Base-by-base conservation (phyloP, 352 stramenopile species). In the Thalassiosira mediterranea region DNA sequence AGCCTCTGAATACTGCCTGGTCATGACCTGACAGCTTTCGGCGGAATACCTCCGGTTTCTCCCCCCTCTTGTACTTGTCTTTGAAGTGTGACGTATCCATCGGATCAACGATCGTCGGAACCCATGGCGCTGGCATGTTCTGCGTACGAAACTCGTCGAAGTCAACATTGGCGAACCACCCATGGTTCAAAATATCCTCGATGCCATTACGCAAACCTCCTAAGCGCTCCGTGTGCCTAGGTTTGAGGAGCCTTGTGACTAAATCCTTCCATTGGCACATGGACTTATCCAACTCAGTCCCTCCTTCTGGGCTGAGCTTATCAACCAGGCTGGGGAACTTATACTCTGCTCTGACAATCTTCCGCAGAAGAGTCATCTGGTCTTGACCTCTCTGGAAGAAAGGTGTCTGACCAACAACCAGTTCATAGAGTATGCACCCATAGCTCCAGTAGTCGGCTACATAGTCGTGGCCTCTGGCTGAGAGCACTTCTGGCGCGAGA, bases 291-390 rank as follows among this genome's bases (percentile, higher is more conserved):
- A 56, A 11, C n/a, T 17, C n/a, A n/a, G 11, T 56, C 8, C n/a
- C 8, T 15, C n/a, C 32, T 13, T 13, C 13, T 8, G 61, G 47
- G 48, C 32, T 29, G n/a, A 28, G 48, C 7, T 63, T 26, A n/a
- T 63, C 38, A 28, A 63, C 52, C 13, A 31, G 49, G 3, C 62
- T 64, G 47, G 92, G 90, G 28, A 96, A 93, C 40, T 91, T 69
- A 47, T 96, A 77, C 49, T 87, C 89, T 26, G 95, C 94, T 28
- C 90, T 91, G 51, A 95, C 86, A 63, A 98, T 97, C 58, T 95
- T 94, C 59, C 94, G 93, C 70, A 95, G 97, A 61, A 98, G 93
- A 61, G 92, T 84, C 76, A 97, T 89, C 74, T 98, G 91, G 73
- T 97, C 91, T 46, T 81, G 81, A 49, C 66, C 79, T 31, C 64